Evolutionary conservation across 352 stramenopile species (phyloP), one percentile per base, ranked within the genome.

Genomic region (Globisporangium ultimum): DNA sequence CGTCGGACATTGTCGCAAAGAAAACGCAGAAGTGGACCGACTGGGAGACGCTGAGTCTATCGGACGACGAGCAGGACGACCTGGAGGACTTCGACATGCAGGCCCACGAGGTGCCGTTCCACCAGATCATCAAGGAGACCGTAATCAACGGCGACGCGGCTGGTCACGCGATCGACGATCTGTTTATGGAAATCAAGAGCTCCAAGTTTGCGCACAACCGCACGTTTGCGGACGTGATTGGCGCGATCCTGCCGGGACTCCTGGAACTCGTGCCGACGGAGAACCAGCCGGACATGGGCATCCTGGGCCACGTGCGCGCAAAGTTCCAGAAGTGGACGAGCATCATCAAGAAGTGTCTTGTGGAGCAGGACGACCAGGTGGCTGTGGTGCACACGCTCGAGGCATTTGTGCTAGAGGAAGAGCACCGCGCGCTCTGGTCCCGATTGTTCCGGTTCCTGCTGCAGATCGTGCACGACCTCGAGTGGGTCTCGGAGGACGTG

Each of bases 131-230:
- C 51, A 82, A 79, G 49, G 85, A 95, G 53, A 92, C 89, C 60
- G 84, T 95, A 32, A 80, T 77, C 60, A 88, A 72, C 15, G 85
- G 85, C 21, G 85, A 95, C 58, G 67, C 71, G 2, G 83, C 78
- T 3, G 81, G 80, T 20, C 80, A 95, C 71, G 80, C 81, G 46
- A 79, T 96, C 48, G 88, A 97, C 54, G 94, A 97, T 70, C 70
- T 96, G 58, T 91, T 96, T 61, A 88, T 97, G 73, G 89, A 97
- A 72, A 97, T 97, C 67, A 97, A 97, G 78, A 92, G 87, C 57
- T 97, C 91, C 68, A 97, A 97, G 68, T 97, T 97, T 67, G 87
- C 89, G n/a, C 87, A 97, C 70, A 97, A 97, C 70, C 72, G 84
- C 10, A 78, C 83, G 58, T 93, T 95, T 51, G 73, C 76, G 21